Percentiles rank a stretch among this genome's conserved stretches.
Conservation (phyloP, 192 early-diverging fungal genomes). For the Umbelopsis isabellina region DNA sequence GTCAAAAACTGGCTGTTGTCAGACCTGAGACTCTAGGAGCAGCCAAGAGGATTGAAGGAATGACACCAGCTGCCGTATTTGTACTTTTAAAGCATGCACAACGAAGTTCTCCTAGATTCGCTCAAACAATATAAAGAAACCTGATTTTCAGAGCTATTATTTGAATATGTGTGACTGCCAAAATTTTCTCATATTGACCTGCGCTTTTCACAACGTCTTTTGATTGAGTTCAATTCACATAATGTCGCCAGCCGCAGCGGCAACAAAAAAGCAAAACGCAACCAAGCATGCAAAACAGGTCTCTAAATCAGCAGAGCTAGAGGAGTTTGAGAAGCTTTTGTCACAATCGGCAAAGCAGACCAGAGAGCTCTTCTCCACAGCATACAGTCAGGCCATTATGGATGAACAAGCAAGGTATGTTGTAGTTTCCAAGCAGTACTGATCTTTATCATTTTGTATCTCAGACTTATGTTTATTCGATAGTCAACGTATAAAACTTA, state of each 20-base stretch:
- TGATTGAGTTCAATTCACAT: background rate
- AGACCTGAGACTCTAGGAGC: constrained; percentile 66
- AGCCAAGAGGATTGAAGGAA: constrained; percentile 78
- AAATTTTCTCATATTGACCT: background rate
- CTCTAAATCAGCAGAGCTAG: background rate
- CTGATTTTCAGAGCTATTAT: background rate
- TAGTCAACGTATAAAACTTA: constrained; percentile 70
- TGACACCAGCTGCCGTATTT: constrained; percentile 77
- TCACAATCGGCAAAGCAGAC: constrained; percentile 37
- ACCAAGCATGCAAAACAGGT: background rate
- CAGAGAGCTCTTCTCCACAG: constrained; percentile 34
- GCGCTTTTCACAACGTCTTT: background rate
- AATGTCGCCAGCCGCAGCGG: constrained; percentile 11
- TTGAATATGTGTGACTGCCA: background rate
- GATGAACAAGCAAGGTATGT: constrained; percentile 42
- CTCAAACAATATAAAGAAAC: background rate
- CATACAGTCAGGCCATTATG: constrained; percentile 43
- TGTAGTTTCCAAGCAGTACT: background rate
- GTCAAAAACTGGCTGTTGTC: constrained; percentile 52
- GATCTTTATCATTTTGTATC: background rate
- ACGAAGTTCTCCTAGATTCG: constrained; percentile 20
- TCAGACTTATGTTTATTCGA: background rate
- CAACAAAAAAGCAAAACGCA: background rate
- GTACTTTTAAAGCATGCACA: constrained; percentile 66
- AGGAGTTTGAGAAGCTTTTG: constrained; percentile 19